A percentile compares a stretch with the other conserved stretches of the same genome.
Evolutionary conservation across 768 basidiomycete species (phyloP).

Genomic region (Rhodocollybia butyracea): DNA sequence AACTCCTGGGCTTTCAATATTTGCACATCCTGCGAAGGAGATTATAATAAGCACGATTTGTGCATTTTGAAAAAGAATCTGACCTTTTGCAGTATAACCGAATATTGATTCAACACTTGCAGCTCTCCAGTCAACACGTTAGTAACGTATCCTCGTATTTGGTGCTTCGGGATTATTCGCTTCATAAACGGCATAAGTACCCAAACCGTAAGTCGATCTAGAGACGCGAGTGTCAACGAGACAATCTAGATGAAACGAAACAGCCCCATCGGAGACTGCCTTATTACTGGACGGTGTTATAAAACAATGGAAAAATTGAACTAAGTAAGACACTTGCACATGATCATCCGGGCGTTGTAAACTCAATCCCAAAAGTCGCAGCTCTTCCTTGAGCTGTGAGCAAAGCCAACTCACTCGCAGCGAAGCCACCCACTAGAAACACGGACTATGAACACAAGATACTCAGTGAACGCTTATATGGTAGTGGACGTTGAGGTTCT

Average conservation of each 20-base stretch:
- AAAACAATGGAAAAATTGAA: neutral
- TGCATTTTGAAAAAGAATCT: no score
- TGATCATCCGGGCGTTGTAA: conserved; percentile 44
- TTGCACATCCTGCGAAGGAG: no score
- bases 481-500: conserved; percentile 2
- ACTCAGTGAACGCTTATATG: neutral
- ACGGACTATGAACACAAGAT: conserved; percentile 25
- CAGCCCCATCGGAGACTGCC: conserved; percentile 40
- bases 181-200: conserved; percentile 22
- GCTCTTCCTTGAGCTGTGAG: conserved; percentile 32
- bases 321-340: conserved; percentile 32
- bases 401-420: conserved; percentile 50
- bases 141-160: conserved; percentile 14
- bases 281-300: conserved; percentile 28
- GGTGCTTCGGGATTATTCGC: conserved; percentile 27
- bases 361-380: conserved; percentile 29
- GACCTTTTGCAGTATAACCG: no score
- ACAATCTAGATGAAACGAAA: conserved; percentile 35
- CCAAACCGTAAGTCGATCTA: conserved; percentile 33
- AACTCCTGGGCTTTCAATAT: no score
- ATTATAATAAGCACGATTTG: no score
- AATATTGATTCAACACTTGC: no score
- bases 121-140: no score
- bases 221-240: conserved; percentile 36
- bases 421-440: conserved; percentile 53